Conservation (phyloP, 495 filamentous ascomycete species). For the Apodospora peruviana region DNA sequence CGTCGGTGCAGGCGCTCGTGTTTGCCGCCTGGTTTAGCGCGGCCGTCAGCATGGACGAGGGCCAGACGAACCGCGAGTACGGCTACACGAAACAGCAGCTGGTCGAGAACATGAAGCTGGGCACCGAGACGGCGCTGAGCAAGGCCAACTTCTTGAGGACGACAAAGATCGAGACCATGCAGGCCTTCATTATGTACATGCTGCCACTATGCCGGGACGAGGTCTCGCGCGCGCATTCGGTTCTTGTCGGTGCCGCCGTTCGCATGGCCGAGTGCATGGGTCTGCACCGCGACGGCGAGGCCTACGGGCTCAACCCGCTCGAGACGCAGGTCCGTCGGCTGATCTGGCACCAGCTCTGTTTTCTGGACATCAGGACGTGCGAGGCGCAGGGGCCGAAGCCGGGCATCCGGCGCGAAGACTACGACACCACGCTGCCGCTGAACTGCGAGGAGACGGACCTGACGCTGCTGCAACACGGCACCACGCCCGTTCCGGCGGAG, state of each 20-base stretch:
- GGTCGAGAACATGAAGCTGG: slow-evolving; percentile 55
- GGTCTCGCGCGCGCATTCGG: slow-evolving; percentile 65
- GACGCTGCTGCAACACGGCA: slow-evolving; percentile 21
- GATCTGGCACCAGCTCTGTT: slow-evolving; percentile 70
- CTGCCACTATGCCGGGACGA: slow-evolving; percentile 62
- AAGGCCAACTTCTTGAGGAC: slow-evolving; percentile 65
- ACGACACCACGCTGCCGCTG: slow-evolving; percentile 60
- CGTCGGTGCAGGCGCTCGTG: slow-evolving; percentile 60
- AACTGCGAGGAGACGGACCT: slow-evolving; percentile 63
- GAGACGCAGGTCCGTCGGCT: slow-evolving; percentile 71
- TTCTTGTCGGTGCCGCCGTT: slow-evolving; percentile 62
- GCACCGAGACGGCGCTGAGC: slow-evolving; percentile 56
- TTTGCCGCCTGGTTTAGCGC: slow-evolving; percentile 64
- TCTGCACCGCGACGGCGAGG: slow-evolving; percentile 63
- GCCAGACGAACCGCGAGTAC: slow-evolving; percentile 41
- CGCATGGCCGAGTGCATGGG: slow-evolving; percentile 73
- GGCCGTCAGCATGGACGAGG: slow-evolving; percentile 56
- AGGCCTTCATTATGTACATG: slow-evolving; percentile 70
- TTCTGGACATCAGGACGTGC: slow-evolving; percentile 70
- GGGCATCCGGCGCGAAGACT: slow-evolving; percentile 64
- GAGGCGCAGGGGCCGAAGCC: slow-evolving; percentile 69
- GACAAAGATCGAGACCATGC: slow-evolving; percentile 63
- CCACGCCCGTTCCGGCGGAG: slow-evolving; percentile 36
- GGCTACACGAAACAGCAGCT: slow-evolving; percentile 45
- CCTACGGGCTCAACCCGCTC: slow-evolving; percentile 56